phyloP scores from a whole-genome alignment of 306 rosid species.

The Astragalus membranaceus region DNA sequence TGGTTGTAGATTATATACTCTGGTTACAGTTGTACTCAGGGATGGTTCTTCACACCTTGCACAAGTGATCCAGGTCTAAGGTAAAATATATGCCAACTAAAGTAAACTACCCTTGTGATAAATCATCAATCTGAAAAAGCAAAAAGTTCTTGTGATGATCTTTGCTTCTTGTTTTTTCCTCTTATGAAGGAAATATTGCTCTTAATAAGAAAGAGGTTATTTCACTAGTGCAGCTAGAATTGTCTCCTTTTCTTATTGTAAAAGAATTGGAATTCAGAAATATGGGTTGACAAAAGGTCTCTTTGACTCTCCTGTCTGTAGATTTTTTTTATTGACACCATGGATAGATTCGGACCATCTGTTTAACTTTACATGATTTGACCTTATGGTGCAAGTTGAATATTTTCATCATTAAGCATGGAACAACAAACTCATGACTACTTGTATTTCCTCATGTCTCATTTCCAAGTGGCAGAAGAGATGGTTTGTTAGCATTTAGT shows the following conservation, averaged over 20 bases:
- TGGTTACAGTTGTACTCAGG: constrained; percentile 88
- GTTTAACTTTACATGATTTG: background rate
- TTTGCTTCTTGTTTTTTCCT: background rate
- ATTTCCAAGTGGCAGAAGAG: background rate
- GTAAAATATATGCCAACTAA: constrained; percentile 32
- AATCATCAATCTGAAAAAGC: background rate
- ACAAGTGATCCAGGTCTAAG: constrained; percentile 81
- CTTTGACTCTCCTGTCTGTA: background rate
- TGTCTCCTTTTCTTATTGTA: background rate
- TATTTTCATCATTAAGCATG: background rate
- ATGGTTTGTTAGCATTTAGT: background rate
- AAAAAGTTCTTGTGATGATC: background rate
- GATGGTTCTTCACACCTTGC: constrained; percentile 98
- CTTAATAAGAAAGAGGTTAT: background rate
- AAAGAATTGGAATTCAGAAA: background rate
- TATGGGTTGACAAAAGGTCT: background rate
- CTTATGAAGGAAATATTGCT: background rate
- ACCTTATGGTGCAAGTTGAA: background rate
- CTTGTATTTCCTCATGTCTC: background rate
- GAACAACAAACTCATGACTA: background rate
- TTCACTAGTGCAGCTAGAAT: background rate
- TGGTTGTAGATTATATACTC: constrained; percentile 68
- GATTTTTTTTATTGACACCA: background rate
- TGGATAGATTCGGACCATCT: background rate
- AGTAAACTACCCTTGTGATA: constrained; percentile 13